A percentile compares a stretch with the other conserved stretches of the same genome.
Conservation (phyloP, 768 basidiomycete species). For the Pulveroboletus sp. region DNA sequence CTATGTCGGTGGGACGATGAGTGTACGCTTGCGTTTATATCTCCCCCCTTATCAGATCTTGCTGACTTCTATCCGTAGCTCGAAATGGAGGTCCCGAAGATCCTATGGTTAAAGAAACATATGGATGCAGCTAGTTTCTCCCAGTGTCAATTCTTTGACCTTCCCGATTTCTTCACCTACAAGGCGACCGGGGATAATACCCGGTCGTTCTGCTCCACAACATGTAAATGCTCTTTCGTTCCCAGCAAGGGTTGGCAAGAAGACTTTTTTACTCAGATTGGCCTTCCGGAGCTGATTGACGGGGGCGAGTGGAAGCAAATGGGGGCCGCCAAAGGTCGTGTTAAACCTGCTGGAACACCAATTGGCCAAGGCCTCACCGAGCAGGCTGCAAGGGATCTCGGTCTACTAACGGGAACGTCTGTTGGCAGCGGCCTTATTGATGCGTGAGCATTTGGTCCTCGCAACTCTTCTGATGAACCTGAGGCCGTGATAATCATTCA, state of each 20-base stretch:
- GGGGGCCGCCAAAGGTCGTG: conserved; percentile 57
- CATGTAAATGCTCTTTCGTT: conserved; percentile 94
- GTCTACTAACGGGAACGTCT: conserved; percentile 78
- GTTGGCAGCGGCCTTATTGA: conserved; percentile 96
- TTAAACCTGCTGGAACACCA: conserved; percentile 79
- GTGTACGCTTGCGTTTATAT: conserved; percentile 44
- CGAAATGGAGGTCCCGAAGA: conserved; percentile 98
- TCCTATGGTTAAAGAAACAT: conserved; percentile 91
- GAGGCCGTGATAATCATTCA: not conserved
- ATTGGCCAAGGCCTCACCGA: conserved; percentile 80
- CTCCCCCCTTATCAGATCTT: not conserved
- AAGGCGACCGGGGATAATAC: conserved; percentile 68
- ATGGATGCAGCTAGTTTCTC: conserved; percentile 72
- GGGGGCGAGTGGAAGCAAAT: conserved; percentile 65
- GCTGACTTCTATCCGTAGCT: conserved; percentile 46
- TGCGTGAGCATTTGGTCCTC: conserved; percentile 50
- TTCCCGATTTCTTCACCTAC: conserved; percentile 96
- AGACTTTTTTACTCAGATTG: conserved; percentile 83
- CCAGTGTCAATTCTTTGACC: conserved; percentile 79
- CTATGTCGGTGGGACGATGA: conserved; percentile 96
- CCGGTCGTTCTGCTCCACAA: conserved; percentile 88
- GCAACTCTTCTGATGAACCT: not conserved
- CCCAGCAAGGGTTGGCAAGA: conserved; percentile 86
- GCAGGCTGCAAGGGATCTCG: conserved; percentile 78
- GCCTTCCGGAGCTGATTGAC: conserved; percentile 64